A percentile compares a stretch with the other conserved stretches of the same genome.
Evolutionary conservation across 352 stramenopile genomes (phyloP).

Genomic region (Phytophthora europaea): DNA sequence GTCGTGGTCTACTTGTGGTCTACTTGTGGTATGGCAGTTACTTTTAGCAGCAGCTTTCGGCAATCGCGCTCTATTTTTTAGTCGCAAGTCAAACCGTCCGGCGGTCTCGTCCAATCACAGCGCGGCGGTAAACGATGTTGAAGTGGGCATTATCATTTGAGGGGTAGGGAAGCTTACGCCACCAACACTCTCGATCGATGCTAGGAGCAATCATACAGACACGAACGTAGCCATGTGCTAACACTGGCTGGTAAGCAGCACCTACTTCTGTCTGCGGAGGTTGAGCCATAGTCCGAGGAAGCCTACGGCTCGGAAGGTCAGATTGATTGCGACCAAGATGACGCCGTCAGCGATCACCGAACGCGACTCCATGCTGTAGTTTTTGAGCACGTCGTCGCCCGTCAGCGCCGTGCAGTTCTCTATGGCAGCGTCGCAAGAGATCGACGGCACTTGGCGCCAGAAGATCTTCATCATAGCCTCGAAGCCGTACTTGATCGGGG

Average conservation of each 20-base stretch:
- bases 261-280: slow-evolving; percentile 13
- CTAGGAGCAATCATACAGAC: not conserved
- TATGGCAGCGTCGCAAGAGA: slow-evolving; percentile 40
- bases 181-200: not conserved
- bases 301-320: slow-evolving; percentile 37
- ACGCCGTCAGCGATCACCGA: slow-evolving; percentile 25
- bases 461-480: slow-evolving; percentile 62
- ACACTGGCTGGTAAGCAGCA: not conserved
- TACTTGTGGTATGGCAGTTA: no score
- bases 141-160: slow-evolving; percentile 2
- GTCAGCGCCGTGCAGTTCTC: slow-evolving; percentile 40
- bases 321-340: slow-evolving; percentile 36
- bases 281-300: slow-evolving; percentile 38
- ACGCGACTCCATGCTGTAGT: slow-evolving; percentile 35
- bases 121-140: not conserved
- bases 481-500: slow-evolving; percentile 59
- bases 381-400: slow-evolving; percentile 43
- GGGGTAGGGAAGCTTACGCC: slow-evolving; percentile 1
- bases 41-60: not conserved
- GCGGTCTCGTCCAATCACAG: not conserved
- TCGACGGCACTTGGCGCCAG: slow-evolving; percentile 45
- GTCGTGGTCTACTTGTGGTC: not conserved
- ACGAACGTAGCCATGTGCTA: not conserved
- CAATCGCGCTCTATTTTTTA: slow-evolving; percentile 3
- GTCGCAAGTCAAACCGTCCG: not conserved